phyloP scores from a whole-genome alignment of 306 rosid genomes.

The Elaeagnus macrophylla region DNA sequence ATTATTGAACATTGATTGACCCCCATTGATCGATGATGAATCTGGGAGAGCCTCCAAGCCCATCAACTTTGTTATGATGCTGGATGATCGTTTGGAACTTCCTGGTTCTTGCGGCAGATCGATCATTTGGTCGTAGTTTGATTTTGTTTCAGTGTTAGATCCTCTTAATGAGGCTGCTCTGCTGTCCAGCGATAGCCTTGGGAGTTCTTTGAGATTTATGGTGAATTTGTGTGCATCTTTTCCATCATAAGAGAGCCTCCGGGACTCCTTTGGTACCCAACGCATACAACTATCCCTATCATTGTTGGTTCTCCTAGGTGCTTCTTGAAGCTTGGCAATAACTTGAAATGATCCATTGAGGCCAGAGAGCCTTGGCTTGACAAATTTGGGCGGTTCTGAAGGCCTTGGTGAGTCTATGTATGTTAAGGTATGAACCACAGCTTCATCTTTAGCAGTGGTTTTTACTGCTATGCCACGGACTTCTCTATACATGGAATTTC shows the following conservation, averaged over 20 bases:
- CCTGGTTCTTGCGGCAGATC: slow-evolving; percentile 47
- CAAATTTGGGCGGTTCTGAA: slow-evolving; percentile 25
- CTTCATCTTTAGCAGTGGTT: slow-evolving; percentile 34
- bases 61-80: slow-evolving; percentile 76
- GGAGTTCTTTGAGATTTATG: slow-evolving; percentile 55
- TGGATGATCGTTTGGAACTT: slow-evolving; percentile 41
- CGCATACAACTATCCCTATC: slow-evolving; percentile 15
- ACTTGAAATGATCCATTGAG: slow-evolving; percentile 33
- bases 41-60: slow-evolving; percentile 62
- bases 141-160: slow-evolving; percentile 33
- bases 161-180: slow-evolving; percentile 36
- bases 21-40: slow-evolving; percentile 24
- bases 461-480: slow-evolving; percentile 42
- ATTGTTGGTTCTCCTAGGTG: not conserved
- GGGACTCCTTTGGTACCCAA: slow-evolving; percentile 20
- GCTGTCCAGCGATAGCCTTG: slow-evolving; percentile 90
- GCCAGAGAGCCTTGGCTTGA: slow-evolving; percentile 24
- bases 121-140: slow-evolving; percentile 12
- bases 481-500: slow-evolving; percentile 48
- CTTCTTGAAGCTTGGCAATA: not conserved
- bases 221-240: slow-evolving; percentile 41
- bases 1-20: slow-evolving; percentile 19
- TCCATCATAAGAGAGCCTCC: slow-evolving; percentile 76
- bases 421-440: slow-evolving; percentile 32
- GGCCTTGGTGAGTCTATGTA: slow-evolving; percentile 84